A percentile compares a stretch with the other conserved stretches of the same genome.
These are phyloP conservation scores for Globisporangium apiculatum DNA, from an alignment of 352 stramenopile species.

Conservation along the genomic window DNA sequence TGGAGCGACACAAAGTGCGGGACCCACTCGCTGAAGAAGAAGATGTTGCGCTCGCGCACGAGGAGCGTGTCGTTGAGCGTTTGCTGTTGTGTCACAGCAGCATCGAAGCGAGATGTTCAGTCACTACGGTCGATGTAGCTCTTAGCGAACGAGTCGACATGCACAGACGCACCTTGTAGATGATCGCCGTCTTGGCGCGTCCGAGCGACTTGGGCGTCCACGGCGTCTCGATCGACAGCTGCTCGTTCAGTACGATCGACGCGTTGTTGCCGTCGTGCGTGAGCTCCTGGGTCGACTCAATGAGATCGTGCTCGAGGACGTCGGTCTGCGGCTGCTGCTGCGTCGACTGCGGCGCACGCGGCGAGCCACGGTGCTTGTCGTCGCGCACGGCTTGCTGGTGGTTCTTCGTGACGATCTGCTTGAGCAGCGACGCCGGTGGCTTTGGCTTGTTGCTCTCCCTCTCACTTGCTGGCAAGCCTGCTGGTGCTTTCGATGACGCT, in stretches of 20 bases:
- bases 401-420: constrained; percentile 26
- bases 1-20: constrained; percentile 82
- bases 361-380: constrained; percentile 3
- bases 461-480: not conserved
- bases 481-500: not conserved
- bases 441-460: constrained; percentile 1
- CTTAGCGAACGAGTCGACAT: not conserved
- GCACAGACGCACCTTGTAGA: constrained; percentile 59
- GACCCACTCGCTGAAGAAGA: constrained; percentile 78
- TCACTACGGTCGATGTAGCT: not conserved
- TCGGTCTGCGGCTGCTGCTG: not conserved
- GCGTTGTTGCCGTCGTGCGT: constrained; percentile 77
- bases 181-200: constrained; percentile 76
- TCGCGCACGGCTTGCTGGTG: constrained; percentile 6
- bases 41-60: constrained; percentile 75
- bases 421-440: constrained; percentile 24
- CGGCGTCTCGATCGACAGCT: constrained; percentile 36
- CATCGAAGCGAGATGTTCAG: not conserved
- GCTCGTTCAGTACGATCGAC: constrained; percentile 62
- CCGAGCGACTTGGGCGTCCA: constrained; percentile 84
- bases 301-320: not conserved
- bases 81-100: constrained; percentile 33
- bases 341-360: not conserved
- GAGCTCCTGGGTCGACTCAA: constrained; percentile 19
- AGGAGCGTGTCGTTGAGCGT: constrained; percentile 81